phyloP scores from a whole-genome alignment of 257 asterid genomes.

The Fraxinus anomala region DNA sequence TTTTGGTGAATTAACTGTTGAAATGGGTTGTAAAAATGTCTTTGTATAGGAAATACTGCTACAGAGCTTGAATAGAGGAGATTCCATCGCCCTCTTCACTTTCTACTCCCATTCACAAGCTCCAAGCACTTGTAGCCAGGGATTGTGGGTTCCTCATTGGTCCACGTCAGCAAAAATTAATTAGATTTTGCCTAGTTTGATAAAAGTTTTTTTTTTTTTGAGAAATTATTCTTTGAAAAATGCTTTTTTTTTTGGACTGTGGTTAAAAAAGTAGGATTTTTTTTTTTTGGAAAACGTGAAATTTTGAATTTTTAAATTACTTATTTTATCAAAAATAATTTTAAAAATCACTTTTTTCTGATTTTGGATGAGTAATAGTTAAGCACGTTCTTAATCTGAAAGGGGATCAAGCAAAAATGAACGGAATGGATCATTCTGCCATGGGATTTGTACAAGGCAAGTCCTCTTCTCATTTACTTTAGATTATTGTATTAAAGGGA shows the following conservation, averaged over 20 bases:
- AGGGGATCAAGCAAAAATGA: constrained; percentile 32
- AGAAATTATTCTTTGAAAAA: too few relatives aligned
- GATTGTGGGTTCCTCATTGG: constrained; percentile 29
- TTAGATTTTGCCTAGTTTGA: background rate
- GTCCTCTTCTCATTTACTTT: background rate
- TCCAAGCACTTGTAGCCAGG: constrained; percentile 1
- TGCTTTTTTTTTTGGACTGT: too few relatives aligned
- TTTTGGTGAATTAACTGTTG: constrained; percentile 21
- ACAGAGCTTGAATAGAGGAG: constrained; percentile 45
- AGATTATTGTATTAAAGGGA: background rate
- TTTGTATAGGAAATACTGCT: constrained; percentile 16
- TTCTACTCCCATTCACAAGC: background rate
- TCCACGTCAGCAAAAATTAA: constrained; percentile 33
- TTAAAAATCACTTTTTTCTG: background rate
- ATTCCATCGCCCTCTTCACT: constrained; percentile 47
- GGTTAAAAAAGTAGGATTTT: too few relatives aligned
- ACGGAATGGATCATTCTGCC: constrained; percentile 28
- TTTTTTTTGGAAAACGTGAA: too few relatives aligned
- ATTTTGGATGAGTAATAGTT: background rate
- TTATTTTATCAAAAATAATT: too few relatives aligned
- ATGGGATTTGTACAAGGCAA: constrained; percentile 13
- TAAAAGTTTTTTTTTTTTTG: too few relatives aligned
- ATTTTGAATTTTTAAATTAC: too few relatives aligned
- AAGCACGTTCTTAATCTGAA: background rate
- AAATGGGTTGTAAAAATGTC: constrained; percentile 14